These are phyloP conservation scores for Debaryomycetaceae sp. DNA, from an alignment of 1,139 yeast species.

Conservation along the genomic window DNA sequence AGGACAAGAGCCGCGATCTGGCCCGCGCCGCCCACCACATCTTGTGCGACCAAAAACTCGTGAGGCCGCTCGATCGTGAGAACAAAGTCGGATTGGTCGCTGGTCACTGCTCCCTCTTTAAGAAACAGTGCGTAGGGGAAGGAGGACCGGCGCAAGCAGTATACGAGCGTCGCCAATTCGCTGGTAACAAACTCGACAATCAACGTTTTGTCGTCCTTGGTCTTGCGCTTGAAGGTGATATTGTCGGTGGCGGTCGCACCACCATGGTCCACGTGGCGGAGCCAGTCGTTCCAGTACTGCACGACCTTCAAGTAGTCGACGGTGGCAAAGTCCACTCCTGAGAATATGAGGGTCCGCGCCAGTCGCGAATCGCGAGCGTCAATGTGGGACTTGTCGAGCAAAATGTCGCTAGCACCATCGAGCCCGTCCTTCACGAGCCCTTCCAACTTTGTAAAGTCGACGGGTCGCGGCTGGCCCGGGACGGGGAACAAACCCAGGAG, in stretches of 20 bases:
- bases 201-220: conserved; percentile 26
- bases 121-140: conserved; percentile 22
- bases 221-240: conserved; percentile 22
- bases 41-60: conserved; percentile 44
- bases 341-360: conserved; percentile 39
- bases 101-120: conserved; percentile 6
- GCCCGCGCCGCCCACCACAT: conserved; percentile 24
- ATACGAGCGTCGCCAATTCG: conserved; percentile 49
- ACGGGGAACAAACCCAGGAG: conserved; percentile 70
- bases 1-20: conserved; percentile 22
- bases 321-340: conserved; percentile 31
- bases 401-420: conserved; percentile 28
- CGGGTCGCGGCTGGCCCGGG: conserved; percentile 57
- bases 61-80: conserved; percentile 43
- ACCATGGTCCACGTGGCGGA: conserved; percentile 24
- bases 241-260: conserved; percentile 16
- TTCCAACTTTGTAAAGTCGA: conserved; percentile 44
- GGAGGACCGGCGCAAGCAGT: conserved; percentile 29
- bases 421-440: conserved; percentile 33
- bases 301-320: conserved; percentile 31
- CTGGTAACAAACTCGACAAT: conserved; percentile 44
- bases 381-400: conserved; percentile 30
- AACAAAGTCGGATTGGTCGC: conserved; percentile 5
- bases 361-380: conserved; percentile 43
- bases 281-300: conserved; percentile 30